These are phyloP conservation scores for Protomyces arabidopsidicola DNA, from an alignment of 1,139 yeast genomes.

Conservation along the genomic window DNA sequence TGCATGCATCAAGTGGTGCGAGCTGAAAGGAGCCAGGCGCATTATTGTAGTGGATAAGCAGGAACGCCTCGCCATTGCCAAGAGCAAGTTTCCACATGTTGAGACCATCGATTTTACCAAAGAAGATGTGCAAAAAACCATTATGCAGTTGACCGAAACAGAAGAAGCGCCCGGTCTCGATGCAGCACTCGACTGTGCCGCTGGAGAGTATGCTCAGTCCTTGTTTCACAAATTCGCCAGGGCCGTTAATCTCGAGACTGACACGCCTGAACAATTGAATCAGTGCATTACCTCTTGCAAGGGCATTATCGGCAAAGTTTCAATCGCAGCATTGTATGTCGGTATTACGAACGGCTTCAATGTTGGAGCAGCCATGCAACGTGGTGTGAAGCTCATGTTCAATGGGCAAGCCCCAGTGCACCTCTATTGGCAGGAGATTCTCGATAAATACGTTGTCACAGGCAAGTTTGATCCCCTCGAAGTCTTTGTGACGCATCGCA, in stretches of 20 bases:
- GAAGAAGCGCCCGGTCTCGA: slow-evolving; percentile 28
- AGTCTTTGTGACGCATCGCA: slow-evolving; percentile 26
- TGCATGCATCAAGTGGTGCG: slow-evolving; percentile 27
- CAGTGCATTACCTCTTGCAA: slow-evolving; percentile 28
- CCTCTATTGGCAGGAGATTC: slow-evolving; percentile 28
- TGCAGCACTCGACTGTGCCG: slow-evolving; percentile 29
- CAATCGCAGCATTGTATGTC: slow-evolving; percentile 12
- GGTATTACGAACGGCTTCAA: slow-evolving; percentile 29
- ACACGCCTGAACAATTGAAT: slow-evolving; percentile 28
- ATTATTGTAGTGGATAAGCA: slow-evolving; percentile 29
- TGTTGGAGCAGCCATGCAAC: slow-evolving; percentile 31
- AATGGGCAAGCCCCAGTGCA: slow-evolving; percentile 31
- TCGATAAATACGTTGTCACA: slow-evolving; percentile 17
- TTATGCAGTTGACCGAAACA: slow-evolving; percentile 15
- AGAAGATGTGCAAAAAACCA: slow-evolving; percentile 23
- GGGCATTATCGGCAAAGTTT: slow-evolving; percentile 16
- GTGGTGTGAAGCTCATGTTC: slow-evolving; percentile 26
- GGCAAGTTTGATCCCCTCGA: slow-evolving; percentile 27
- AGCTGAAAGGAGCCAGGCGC: slow-evolving; percentile 23
- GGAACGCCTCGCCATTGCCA: slow-evolving; percentile 27
- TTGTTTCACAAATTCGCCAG: slow-evolving; percentile 27
- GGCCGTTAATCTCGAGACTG: slow-evolving; percentile 30
- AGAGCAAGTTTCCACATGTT: slow-evolving; percentile 13
- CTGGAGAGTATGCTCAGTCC: slow-evolving; percentile 26
- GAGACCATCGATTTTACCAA: slow-evolving; percentile 26